phyloP scores from a whole-genome alignment of 208 protist species.

The Wallacemonas sp. region DNA sequence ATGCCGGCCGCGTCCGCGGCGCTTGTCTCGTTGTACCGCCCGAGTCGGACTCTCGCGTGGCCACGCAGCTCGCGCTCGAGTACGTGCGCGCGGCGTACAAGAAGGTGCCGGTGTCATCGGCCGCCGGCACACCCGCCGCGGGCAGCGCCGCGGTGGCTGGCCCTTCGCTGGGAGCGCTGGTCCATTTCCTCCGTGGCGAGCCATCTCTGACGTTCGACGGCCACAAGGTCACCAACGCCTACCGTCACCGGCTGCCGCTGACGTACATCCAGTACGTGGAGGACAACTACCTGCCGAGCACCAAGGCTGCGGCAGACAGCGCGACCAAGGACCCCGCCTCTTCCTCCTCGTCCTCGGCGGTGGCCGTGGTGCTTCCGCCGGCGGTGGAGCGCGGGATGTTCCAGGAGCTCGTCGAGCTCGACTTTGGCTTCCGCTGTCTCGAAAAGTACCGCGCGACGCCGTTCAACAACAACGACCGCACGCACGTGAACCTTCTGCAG shows the following conservation, averaged over 20 bases:
- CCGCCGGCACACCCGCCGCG: too few species aligned
- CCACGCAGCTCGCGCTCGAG: constrained; percentile 39
- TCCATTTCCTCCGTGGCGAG: constrained; percentile 59
- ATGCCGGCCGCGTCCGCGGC: constrained; percentile 18
- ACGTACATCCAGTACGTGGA: constrained; percentile 47
- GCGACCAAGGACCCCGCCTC: constrained; percentile 5
- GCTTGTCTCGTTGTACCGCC: constrained; percentile 23
- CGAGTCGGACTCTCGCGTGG: constrained; percentile 33
- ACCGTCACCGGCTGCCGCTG: constrained; percentile 33
- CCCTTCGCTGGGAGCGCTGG: constrained; percentile 43
- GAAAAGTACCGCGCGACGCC: constrained; percentile 56
- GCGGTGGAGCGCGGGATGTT: constrained; percentile 46
- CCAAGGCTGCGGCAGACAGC: constrained; percentile 7
- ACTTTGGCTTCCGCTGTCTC: constrained; percentile 48
- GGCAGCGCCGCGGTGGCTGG: neutral
- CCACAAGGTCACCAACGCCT: constrained; percentile 40
- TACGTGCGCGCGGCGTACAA: constrained; percentile 38
- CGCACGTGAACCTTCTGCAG: constrained; percentile 61
- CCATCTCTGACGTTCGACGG: constrained; percentile 23
- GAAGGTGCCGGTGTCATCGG: neutral
- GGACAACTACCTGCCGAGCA: constrained; percentile 45
- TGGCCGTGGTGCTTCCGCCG: neutral
- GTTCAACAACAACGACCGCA: constrained; percentile 63
- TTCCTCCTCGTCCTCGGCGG: neutral
- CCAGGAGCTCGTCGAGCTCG: constrained; percentile 41